Base-by-base conservation (phyloP, 2,329 filamentous ascomycete species). In the Leptographium galeiforme region DNA sequence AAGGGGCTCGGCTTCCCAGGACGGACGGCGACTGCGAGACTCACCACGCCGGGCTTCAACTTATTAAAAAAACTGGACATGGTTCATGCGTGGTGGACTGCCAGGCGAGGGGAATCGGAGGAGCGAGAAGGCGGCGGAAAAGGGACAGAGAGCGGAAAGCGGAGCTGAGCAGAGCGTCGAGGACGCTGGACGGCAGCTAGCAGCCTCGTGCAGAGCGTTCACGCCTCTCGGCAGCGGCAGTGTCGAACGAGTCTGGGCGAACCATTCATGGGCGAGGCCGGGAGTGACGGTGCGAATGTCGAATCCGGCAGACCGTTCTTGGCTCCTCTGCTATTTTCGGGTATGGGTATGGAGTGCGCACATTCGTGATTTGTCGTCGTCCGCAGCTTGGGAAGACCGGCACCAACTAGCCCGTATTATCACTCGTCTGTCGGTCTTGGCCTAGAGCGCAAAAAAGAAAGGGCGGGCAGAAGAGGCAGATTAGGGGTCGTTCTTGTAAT, bases 31-130 rank as follows among this genome's bases (percentile, higher is more conserved):
- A 40, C 48, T 38, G 40, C 48, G 38, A 49, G 48, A 75, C 78
- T 67, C 69, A 82, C 78, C 64, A 70, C 71, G 64, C 72, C 68
- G 59, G 72, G 69, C 61, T 79, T 80, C 63, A 81, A 73, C 65
- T 78, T 82, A 61, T 72, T 78, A 57, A 82, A 74, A 60, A 82
- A 76, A 57, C 75, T 72, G 57, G 77, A 70, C 77, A 82, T 82
- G 59, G 40, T 55, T 34, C 25, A 33, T 32, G 45, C 43, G 19
- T 30, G 25, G 6, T 18, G 18, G 39, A 7, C 5, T n/a, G 46
- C 16, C n/a, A 12, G 25, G 34, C n/a, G 34, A 43, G 19, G 6
- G 33, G 43, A 38, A 6, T 6, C 19, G 25, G 19, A 40, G 25
- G 6, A 14, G 38, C 4, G 30, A 12, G 13, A 14, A 43, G 11